phyloP scores from a whole-genome alignment of 176 grass and related monocot genomes.

The Paspalum vaginatum region DNA sequence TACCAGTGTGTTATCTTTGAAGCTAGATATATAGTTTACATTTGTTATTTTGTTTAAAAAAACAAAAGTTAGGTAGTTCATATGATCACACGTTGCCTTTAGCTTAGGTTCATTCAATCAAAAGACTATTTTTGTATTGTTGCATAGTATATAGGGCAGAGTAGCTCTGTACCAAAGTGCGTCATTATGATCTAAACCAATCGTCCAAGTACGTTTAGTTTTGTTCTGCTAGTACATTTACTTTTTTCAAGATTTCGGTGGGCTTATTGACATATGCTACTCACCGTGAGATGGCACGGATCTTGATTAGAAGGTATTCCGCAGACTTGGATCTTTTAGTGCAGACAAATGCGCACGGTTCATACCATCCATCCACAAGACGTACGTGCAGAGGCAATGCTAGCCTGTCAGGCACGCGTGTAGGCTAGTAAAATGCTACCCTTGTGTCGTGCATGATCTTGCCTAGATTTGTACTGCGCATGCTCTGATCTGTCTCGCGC shows the following conservation, averaged over 20 bases:
- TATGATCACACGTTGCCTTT: constrained; percentile 36
- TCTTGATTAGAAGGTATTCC: background rate
- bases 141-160: background rate
- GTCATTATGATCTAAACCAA: background rate
- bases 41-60: background rate
- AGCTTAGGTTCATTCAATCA: constrained; percentile 4
- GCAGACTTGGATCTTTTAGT: constrained; percentile 9
- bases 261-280: constrained; percentile 1
- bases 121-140: constrained; percentile 29
- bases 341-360: background rate
- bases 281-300: background rate
- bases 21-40: background rate
- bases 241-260: constrained; percentile 16
- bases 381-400: constrained; percentile 6
- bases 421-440: constrained; percentile 1
- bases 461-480: background rate
- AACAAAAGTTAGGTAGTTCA: constrained; percentile 6
- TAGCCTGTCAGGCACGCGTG: constrained; percentile 8
- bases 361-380: constrained; percentile 5
- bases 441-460: constrained; percentile 12
- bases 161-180: background rate
- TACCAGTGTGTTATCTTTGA: constrained; percentile 18
- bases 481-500: background rate
- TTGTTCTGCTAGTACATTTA: background rate
- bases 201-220: background rate